phyloP scores from a whole-genome alignment of 176 grass and related monocot species.

The Eleusine indica region DNA sequence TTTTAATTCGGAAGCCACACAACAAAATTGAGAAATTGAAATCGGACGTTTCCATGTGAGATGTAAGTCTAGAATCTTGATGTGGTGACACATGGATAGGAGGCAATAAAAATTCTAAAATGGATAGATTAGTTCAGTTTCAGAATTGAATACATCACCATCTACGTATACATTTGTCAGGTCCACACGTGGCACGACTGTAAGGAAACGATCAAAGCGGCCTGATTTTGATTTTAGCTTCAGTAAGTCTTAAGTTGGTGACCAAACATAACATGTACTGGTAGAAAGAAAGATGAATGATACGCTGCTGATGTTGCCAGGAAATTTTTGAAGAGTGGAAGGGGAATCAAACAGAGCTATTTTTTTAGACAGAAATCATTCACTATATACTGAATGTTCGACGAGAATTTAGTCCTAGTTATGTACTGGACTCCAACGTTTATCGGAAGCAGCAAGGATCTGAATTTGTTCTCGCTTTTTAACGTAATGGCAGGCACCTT shows the following conservation, averaged over 20 bases:
- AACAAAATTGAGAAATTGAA: background rate
- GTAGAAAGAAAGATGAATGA: background rate
- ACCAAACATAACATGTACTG: background rate
- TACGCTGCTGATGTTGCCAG: background rate
- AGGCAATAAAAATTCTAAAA: slow-evolving; percentile 19
- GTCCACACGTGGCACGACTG: background rate
- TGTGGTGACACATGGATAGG: slow-evolving; percentile 29
- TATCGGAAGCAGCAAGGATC: slow-evolving; percentile 8
- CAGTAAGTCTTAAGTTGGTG: slow-evolving; percentile 23
- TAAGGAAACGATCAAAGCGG: background rate
- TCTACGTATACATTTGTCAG: background rate
- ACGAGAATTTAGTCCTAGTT: background rate
- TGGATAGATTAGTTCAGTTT: background rate
- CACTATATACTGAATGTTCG: background rate
- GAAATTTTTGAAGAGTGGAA: background rate
- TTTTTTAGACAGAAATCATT: background rate
- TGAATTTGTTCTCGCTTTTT: background rate
- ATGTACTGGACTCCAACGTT: background rate
- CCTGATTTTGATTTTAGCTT: background rate
- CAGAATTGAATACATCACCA: background rate
- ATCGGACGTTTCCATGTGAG: slow-evolving; percentile 34
- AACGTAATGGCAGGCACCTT: background rate
- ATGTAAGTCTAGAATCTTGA: slow-evolving; percentile 2
- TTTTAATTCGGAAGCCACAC: slow-evolving; percentile 16
- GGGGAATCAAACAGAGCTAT: background rate